These are phyloP conservation scores for Tetrapisispora taiwanensis DNA, from an alignment of 805 yeast species.

Conservation along the genomic window DNA sequence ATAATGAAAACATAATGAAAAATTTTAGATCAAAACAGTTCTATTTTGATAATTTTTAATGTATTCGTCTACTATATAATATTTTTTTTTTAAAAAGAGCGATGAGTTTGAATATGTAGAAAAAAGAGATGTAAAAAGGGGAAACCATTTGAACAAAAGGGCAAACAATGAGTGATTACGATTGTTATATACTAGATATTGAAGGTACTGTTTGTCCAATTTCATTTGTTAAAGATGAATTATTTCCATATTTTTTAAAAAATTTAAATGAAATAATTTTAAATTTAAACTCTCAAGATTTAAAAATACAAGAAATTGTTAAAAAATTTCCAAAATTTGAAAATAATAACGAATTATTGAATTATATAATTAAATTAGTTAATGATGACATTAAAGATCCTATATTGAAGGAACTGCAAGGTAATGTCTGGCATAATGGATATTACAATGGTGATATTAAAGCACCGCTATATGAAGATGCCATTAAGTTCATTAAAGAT, in stretches of 20 bases:
- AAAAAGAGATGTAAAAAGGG: too few relatives aligned
- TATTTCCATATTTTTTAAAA: conserved; percentile 65
- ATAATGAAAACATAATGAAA: too few relatives aligned
- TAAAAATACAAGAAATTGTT: conserved; percentile 18
- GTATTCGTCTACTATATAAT: too few relatives aligned
- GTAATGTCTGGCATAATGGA: conserved; percentile 72
- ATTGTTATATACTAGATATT: conserved; percentile 43
- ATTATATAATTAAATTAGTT: conserved; percentile 50
- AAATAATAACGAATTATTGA: conserved; percentile 25
- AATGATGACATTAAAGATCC: conserved; percentile 66
- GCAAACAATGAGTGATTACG: neutral
- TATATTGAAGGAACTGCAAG: conserved; percentile 68
- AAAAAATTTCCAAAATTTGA: conserved; percentile 17
- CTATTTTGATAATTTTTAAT: too few relatives aligned
- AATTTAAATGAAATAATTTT: conserved; percentile 36
- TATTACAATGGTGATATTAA: conserved; percentile 63
- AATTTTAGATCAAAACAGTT: too few relatives aligned
- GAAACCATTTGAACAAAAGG: neutral
- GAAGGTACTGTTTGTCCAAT: conserved; percentile 95
- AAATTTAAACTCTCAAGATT: conserved; percentile 7
- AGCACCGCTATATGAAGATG: conserved; percentile 73
- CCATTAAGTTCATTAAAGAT: conserved; percentile 42
- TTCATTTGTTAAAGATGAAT: conserved; percentile 67
- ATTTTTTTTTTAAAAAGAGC: too few relatives aligned
- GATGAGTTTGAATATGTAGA: too few relatives aligned